Evolutionary conservation across 2,329 filamentous ascomycete genomes (phyloP).

Genomic region (Alternaria angustiovoidea): DNA sequence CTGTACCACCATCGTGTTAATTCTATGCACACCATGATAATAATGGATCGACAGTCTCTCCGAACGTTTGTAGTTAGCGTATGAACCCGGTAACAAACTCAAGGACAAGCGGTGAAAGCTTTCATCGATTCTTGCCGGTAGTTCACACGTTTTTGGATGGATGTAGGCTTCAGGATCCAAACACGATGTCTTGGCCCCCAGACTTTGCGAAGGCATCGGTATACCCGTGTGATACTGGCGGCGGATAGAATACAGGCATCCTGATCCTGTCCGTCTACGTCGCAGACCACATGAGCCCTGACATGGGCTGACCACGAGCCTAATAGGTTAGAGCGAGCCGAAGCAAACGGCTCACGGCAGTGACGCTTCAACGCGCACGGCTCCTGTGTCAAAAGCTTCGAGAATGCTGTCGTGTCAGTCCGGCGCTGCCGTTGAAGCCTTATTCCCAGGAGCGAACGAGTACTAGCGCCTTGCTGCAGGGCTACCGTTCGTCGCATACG

Average conservation of each 20-base stretch:
- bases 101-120: neutral
- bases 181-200: neutral
- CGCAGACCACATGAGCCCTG: neutral
- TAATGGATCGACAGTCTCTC: neutral
- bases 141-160: neutral
- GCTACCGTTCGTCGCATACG: neutral
- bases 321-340: neutral
- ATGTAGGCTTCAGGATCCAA: neutral
- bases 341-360: neutral
- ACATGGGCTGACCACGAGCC: neutral
- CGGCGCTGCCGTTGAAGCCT: conserved; percentile 1
- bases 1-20: neutral
- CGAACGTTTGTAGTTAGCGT: neutral
- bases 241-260: neutral
- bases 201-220: neutral
- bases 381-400: neutral
- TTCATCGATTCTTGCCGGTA: neutral
- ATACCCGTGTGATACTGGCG: neutral
- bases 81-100: neutral
- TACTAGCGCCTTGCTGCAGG: neutral
- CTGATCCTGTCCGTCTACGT: neutral
- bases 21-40: neutral
- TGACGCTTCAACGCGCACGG: neutral
- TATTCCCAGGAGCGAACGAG: neutral
- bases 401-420: neutral